Conservation (phyloP, 495 filamentous ascomycete genomes). For the Penicillium manginii region DNA sequence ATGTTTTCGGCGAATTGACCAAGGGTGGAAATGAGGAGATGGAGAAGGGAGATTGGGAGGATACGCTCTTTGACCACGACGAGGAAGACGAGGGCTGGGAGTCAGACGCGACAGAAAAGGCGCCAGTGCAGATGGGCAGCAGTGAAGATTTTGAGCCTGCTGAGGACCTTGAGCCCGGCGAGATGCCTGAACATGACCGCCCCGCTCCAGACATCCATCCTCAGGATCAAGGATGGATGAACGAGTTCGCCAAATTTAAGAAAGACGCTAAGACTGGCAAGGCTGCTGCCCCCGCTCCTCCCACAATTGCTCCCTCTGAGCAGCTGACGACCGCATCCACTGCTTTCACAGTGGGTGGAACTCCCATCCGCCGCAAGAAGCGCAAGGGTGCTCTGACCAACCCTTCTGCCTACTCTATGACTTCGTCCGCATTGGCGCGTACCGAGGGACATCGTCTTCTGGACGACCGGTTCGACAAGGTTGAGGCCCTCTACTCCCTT, state of each 20-base stretch:
- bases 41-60: conserved; percentile 68
- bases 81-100: conserved; percentile 87
- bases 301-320: conserved; percentile 54
- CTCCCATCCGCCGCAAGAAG: conserved; percentile 82
- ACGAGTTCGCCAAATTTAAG: conserved; percentile 89
- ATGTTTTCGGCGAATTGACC: conserved; percentile 79
- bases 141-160: conserved; percentile 18
- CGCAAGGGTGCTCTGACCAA: conserved; percentile 88
- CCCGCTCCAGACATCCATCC: conserved; percentile 46
- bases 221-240: conserved; percentile 77
- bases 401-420: conserved; percentile 95
- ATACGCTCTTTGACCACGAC: conserved; percentile 58
- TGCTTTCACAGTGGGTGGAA: conserved; percentile 69
- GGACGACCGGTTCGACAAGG: conserved; percentile 88
- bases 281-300: conserved; percentile 40
- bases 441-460: conserved; percentile 87
- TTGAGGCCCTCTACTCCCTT: conserved; percentile 81
- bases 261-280: conserved; percentile 62
- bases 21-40: conserved; percentile 69
- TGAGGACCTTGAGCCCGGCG: conserved; percentile 26
- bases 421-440: conserved; percentile 81
- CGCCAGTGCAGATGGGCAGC: conserved; percentile 49
- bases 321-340: conserved; percentile 69
- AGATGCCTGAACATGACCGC: conserved; percentile 50
- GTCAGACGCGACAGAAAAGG: conserved; percentile 88